Evolutionary conservation across 2,329 filamentous ascomycete genomes (phyloP).

Genomic region (Aquanectria penicillioides): DNA sequence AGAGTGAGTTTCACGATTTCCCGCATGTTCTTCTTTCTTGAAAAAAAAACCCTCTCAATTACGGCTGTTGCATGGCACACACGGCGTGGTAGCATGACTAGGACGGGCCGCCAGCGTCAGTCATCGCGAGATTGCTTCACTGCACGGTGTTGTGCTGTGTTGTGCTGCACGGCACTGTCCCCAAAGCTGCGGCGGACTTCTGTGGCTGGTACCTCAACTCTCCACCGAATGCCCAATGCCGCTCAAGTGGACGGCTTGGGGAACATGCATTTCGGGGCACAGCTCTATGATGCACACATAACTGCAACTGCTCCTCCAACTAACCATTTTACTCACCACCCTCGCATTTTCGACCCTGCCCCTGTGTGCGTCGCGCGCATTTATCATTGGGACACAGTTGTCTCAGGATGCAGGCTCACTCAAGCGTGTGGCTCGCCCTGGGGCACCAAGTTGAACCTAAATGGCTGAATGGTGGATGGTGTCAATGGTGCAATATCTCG

Average conservation of each 20-base stretch:
- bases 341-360: slow-evolving; percentile 21
- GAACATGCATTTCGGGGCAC: slow-evolving; percentile 24
- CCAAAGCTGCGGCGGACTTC: no score
- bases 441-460: slow-evolving; percentile 35
- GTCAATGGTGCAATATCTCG: slow-evolving; percentile 71
- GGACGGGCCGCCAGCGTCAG: slow-evolving; percentile 3
- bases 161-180: slow-evolving; percentile 19
- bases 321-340: slow-evolving; percentile 22
- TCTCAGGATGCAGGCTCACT: slow-evolving; percentile 32
- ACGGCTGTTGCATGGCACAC: no score
- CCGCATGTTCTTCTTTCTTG: neutral
- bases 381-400: slow-evolving; percentile 37
- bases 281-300: slow-evolving; percentile 25
- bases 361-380: slow-evolving; percentile 26
- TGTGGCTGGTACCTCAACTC: slow-evolving; percentile 4
- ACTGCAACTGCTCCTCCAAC: slow-evolving; percentile 24
- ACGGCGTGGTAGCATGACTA: no score
- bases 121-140: slow-evolving; percentile 3
- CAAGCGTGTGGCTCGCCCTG: slow-evolving; percentile 34
- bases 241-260: slow-evolving; percentile 35
- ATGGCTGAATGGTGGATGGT: slow-evolving; percentile 53
- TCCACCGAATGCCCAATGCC: slow-evolving; percentile 19
- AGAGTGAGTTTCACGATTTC: slow-evolving; percentile 57
- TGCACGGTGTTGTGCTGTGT: slow-evolving; percentile 1
- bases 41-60: neutral